phyloP scores from a whole-genome alignment of 2,329 filamentous ascomycete genomes.

The Grosmannia clavigera region DNA sequence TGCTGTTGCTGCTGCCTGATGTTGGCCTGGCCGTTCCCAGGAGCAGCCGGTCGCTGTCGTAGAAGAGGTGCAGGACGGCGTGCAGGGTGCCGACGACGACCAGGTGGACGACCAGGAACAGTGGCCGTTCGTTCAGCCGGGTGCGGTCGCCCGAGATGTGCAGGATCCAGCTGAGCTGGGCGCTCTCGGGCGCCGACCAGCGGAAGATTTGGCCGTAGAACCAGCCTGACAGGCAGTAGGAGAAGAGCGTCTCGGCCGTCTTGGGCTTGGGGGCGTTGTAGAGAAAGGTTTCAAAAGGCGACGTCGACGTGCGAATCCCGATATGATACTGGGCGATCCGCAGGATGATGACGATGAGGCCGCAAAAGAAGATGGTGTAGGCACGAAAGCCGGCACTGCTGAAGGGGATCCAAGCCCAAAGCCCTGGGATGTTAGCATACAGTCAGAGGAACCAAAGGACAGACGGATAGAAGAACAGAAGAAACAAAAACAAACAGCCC shows the following conservation, averaged over 20 bases:
- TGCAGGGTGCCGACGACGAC: slow-evolving; percentile 57
- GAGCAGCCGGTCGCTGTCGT: slow-evolving; percentile 58
- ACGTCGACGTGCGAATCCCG: slow-evolving; percentile 58
- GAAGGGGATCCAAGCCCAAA: slow-evolving; percentile 82
- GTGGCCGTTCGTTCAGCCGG: slow-evolving; percentile 71
- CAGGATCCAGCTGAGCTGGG: slow-evolving; percentile 62
- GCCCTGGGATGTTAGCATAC: slow-evolving; percentile 32
- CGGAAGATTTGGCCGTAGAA: slow-evolving; percentile 74
- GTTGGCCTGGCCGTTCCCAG: slow-evolving; percentile 26
- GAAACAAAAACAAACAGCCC: background rate
- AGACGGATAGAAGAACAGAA: background rate
- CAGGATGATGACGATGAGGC: slow-evolving; percentile 68
- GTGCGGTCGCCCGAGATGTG: slow-evolving; percentile 59
- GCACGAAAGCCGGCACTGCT: slow-evolving; percentile 64
- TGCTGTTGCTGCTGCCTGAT: background rate
- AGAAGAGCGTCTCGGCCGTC: slow-evolving; percentile 57
- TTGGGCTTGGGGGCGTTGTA: slow-evolving; percentile 44
- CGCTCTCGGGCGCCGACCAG: slow-evolving; percentile 48
- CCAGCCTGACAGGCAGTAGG: slow-evolving; percentile 67
- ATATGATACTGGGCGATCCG: slow-evolving; percentile 76
- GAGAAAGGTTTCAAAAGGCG: slow-evolving; percentile 51
- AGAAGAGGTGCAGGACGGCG: slow-evolving; percentile 54
- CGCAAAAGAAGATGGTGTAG: slow-evolving; percentile 61
- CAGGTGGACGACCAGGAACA: slow-evolving; percentile 66
- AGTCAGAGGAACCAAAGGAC: background rate